Evolutionary conservation across 805 yeast species (phyloP).

Genomic region (Suhomyces sp.): DNA sequence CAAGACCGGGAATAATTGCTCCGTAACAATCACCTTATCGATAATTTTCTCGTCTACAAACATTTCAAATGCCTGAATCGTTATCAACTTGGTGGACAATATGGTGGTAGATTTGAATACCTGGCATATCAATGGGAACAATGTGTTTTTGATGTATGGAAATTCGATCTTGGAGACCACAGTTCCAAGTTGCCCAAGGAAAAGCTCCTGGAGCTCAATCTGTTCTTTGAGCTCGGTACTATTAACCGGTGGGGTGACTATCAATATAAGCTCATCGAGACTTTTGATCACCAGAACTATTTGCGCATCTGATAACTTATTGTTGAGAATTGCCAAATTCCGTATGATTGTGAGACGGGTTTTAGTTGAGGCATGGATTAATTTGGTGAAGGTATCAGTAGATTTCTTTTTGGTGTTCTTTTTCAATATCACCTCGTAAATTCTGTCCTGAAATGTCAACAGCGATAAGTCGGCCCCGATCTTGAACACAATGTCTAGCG

Average conservation of each 20-base stretch:
- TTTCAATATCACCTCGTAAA: slow-evolving; percentile 46
- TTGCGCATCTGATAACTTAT: slow-evolving; percentile 51
- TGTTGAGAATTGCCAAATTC: slow-evolving; percentile 45
- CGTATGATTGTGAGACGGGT: slow-evolving; percentile 35
- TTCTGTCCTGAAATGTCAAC: slow-evolving; percentile 70
- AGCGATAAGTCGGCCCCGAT: slow-evolving; percentile 70
- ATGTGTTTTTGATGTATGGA: slow-evolving; percentile 64
- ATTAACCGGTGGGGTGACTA: slow-evolving; percentile 20
- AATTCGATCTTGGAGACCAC: slow-evolving; percentile 55
- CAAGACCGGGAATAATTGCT: slow-evolving; percentile 77
- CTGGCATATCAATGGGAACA: slow-evolving; percentile 70
- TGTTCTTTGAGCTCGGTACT: slow-evolving; percentile 29
- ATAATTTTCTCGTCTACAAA: slow-evolving; percentile 59
- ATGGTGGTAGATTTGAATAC: slow-evolving; percentile 84
- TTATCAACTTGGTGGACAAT: slow-evolving; percentile 68
- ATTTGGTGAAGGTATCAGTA: slow-evolving; percentile 19
- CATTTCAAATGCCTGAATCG: slow-evolving; percentile 57
- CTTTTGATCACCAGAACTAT: slow-evolving; percentile 48
- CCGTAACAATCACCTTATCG: slow-evolving; percentile 69
- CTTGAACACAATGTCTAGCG: slow-evolving; percentile 54
- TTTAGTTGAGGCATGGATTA: slow-evolving; percentile 31
- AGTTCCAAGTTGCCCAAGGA: slow-evolving; percentile 42
- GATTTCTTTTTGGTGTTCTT: slow-evolving; percentile 20
- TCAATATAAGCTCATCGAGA: slow-evolving; percentile 34
- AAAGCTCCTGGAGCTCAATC: slow-evolving; percentile 48